These are phyloP conservation scores for Phytophthora megakarya DNA, from an alignment of 352 stramenopile species.

Conservation along the genomic window DNA sequence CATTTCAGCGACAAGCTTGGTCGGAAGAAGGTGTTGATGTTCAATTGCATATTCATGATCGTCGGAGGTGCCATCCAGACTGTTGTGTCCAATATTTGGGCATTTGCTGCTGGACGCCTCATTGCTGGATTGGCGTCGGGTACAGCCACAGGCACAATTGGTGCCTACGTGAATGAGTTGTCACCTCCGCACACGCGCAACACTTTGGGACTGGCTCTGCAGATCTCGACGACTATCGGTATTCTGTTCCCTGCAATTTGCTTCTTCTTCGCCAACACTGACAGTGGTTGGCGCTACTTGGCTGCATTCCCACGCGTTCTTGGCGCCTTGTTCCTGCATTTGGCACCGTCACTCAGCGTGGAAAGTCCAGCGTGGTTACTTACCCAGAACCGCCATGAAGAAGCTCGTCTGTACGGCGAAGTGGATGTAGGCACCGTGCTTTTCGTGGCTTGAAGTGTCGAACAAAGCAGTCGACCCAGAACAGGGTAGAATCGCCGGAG, in stretches of 20 bases:
- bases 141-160: conserved; percentile 14
- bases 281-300: conserved; percentile 31
- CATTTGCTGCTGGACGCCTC: conserved; percentile 17
- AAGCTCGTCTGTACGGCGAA: conserved; percentile 35
- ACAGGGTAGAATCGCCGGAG: conserved; percentile 13
- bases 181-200: conserved; percentile 9
- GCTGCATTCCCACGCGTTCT: conserved; percentile 33
- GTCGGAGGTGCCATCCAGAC: conserved; percentile 31
- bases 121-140: conserved; percentile 15
- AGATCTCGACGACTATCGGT: conserved; percentile 9
- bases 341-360: conserved; percentile 22
- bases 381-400: conserved; percentile 19
- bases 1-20: conserved; percentile 31
- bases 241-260: too few relatives aligned
- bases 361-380: conserved; percentile 31
- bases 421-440: conserved; percentile 23
- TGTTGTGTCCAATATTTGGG: conserved; percentile 14
- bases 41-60: conserved; percentile 42
- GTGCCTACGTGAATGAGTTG: conserved; percentile 21
- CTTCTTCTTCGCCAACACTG: conserved; percentile 10
- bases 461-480: conserved; percentile 24
- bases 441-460: conserved; percentile 17
- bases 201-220: conserved; percentile 3
- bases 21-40: conserved; percentile 20
- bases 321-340: conserved; percentile 29